Evolutionary conservation across 805 yeast species (phyloP).

Genomic region (Nakazawaea anatomiae): DNA sequence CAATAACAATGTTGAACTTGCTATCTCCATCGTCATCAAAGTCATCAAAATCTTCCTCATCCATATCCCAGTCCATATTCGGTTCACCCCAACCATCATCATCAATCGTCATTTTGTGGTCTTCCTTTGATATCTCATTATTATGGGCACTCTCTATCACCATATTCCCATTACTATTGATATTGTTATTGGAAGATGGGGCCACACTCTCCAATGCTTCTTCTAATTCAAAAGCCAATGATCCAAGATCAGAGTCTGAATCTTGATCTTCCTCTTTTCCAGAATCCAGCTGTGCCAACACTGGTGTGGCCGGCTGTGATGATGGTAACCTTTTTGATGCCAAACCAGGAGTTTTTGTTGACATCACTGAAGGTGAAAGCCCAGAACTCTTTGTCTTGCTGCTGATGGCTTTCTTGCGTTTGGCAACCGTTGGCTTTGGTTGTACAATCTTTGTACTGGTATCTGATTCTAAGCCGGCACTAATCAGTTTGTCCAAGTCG

Average conservation of each 20-base stretch:
- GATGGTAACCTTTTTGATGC: constrained; percentile 7
- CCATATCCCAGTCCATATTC: constrained; percentile 10
- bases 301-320: constrained; percentile 1
- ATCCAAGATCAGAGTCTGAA: constrained; percentile 18
- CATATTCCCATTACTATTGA: too few species aligned
- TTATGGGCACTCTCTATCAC: not conserved
- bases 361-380: too few species aligned
- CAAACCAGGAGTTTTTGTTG: too few species aligned
- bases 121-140: not conserved
- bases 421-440: constrained; percentile 17
- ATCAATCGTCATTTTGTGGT: not conserved
- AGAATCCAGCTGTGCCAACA: not conserved
- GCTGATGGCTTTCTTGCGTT: constrained; percentile 9
- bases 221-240: constrained; percentile 19
- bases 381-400: too few species aligned
- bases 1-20: constrained; percentile 2
- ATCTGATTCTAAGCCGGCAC: constrained; percentile 8
- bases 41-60: constrained; percentile 6
- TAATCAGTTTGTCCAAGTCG: constrained; percentile 1
- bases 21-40: not conserved
- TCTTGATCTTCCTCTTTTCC: not conserved
- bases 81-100: constrained; percentile 10
- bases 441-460: constrained; percentile 13
- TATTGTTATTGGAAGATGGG: not conserved
- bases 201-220: constrained; percentile 13